Percentiles rank a stretch among this genome's conserved stretches.
Conservation (phyloP, 2,329 filamentous ascomycete species). For the Colletotrichum tropicicola region DNA sequence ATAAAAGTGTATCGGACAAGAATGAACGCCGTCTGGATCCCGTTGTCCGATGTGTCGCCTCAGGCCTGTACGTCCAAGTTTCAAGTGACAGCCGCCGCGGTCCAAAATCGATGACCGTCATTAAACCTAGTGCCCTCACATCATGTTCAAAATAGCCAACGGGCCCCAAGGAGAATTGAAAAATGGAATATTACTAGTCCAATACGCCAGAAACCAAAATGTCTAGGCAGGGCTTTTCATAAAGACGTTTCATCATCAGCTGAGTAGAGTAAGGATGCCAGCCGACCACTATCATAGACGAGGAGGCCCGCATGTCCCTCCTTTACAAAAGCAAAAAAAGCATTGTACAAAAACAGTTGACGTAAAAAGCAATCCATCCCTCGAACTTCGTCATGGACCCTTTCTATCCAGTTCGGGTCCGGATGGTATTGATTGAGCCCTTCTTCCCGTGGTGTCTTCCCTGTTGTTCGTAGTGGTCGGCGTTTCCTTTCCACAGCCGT, state of each 20-base stretch:
- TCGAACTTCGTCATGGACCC: conserved; percentile 4
- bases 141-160: background rate
- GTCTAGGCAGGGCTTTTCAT: conserved; percentile 20
- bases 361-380: conserved; percentile 7
- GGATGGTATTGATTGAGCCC: conserved; percentile 23
- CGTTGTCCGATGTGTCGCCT: too few species aligned
- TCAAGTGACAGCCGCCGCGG: too few species aligned
- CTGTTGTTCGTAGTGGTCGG: conserved; percentile 23
- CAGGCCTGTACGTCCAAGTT: too few species aligned
- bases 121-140: background rate
- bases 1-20: background rate
- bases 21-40: background rate
- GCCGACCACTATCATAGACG: background rate
- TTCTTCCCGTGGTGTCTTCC: conserved; percentile 16
- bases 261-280: background rate
- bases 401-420: conserved; percentile 15
- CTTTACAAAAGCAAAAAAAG: background rate
- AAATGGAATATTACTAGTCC: conserved; percentile 25
- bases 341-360: conserved; percentile 17
- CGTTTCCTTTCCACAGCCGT: conserved; percentile 10
- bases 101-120: background rate
- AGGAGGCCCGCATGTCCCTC: background rate
- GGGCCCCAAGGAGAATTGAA: background rate
- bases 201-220: conserved; percentile 12
- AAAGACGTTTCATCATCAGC: conserved; percentile 11